Base-by-base conservation (phyloP, 305 asterid species). In the Nicotiana rustica region DNA sequence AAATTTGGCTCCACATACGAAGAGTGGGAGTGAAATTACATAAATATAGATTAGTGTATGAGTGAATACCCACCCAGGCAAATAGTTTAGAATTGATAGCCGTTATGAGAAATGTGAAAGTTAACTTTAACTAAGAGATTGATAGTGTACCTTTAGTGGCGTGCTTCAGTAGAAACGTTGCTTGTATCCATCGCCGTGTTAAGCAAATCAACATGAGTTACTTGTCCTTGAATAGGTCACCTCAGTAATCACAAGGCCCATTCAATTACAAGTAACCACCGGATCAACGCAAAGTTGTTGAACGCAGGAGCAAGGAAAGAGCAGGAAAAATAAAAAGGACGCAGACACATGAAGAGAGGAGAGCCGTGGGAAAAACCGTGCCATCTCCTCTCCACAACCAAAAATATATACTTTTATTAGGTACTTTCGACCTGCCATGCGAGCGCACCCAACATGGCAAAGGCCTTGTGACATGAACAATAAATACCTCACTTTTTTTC, bases 381-480 rank as follows among this genome's bases (percentile, higher is more conserved):
- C 62, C 38, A 9, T 47, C 79, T 19, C 61, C 79, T 5, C 62
- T 12, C 14, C 56, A 38, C 47, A 55, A 35, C 81, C 29, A 5
- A 81, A 83, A 75, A 69, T 18, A 10, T 17, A 29, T n/a, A 25
- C 9, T 3, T 10, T 84, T 81, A 66, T 81, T 73, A 80, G 78
- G 59, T 55, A 49, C 25, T 76, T 8, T 60, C 18, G 83, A 69
- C 87, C 85, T 82, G 83, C 87, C 87, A 85, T 77, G 81, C 64
- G 75, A 85, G 87, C 83, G 55, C 87, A 85, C 87, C 85, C 80
- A 62, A 59, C 83, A 85, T 85, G 80, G 87, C 87, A 84, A 84
- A 84, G 85, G 85, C 60, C 80, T 15, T 36, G 19, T 13, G 21
- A 47, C 79, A 13, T 47, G 7, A 71, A 47, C 61, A 71, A 47